phyloP scores from a whole-genome alignment of 2,329 filamentous ascomycete genomes.

The Incumbomyces lentus region DNA sequence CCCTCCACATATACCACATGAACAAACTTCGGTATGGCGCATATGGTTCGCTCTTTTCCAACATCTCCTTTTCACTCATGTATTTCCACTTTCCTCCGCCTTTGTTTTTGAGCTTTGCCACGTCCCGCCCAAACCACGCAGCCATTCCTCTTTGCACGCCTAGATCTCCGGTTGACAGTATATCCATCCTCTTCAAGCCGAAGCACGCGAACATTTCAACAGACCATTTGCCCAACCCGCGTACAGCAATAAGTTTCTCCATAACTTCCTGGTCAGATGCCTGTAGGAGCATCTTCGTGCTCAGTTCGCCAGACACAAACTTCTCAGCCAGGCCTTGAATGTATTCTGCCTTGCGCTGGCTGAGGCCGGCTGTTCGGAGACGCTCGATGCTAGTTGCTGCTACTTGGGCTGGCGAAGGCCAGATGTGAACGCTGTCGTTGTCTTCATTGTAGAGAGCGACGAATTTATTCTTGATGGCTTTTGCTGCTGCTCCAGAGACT shows the following conservation, averaged over 20 bases:
- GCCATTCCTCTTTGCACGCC: conserved; percentile 94
- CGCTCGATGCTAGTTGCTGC: conserved; percentile 50
- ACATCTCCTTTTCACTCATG: conserved; percentile 89
- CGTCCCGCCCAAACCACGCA: conserved; percentile 69
- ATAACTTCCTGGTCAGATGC: conserved; percentile 81
- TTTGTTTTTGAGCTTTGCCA: conserved; percentile 69
- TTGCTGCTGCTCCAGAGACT: conserved; percentile 84
- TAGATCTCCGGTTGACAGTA: conserved; percentile 84
- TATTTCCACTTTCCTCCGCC: conserved; percentile 93
- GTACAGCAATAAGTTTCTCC: conserved; percentile 69
- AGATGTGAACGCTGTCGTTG: conserved; percentile 31
- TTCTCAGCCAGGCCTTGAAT: conserved; percentile 74
- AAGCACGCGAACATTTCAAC: conserved; percentile 99
- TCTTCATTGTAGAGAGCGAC: conserved; percentile 55
- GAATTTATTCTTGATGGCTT: conserved; percentile 79
- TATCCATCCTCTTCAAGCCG: conserved; percentile 84
- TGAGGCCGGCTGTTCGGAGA: conserved; percentile 77
- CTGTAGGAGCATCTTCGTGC: conserved; percentile 61
- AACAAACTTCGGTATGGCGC: conserved; percentile 81
- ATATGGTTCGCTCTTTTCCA: conserved; percentile 68
- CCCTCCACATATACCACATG: conserved; percentile 98
- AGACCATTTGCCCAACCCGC: conserved; percentile 80
- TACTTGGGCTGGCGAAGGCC: conserved; percentile 70
- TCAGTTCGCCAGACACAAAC: conserved; percentile 65
- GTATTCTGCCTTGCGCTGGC: conserved; percentile 92